A percentile compares a stretch with the other conserved stretches of the same genome.
Conservation (phyloP, 768 basidiomycete species). For the Tulasnella calospora region DNA sequence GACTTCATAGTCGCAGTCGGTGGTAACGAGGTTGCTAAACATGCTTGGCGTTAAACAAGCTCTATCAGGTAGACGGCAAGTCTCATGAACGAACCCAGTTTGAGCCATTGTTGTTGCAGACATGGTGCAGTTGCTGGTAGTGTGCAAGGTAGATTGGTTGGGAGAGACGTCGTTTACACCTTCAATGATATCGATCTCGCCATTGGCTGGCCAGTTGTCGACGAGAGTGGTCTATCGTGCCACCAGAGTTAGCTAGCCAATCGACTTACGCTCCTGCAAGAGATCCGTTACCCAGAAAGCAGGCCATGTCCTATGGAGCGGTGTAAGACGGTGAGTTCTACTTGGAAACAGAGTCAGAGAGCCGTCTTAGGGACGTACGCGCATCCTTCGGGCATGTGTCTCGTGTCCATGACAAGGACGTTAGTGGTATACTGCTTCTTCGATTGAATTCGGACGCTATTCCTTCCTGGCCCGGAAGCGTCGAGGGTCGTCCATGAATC, state of each 20-base stretch:
- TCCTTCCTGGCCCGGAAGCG: slow-evolving; percentile 23
- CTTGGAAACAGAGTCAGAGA: background rate
- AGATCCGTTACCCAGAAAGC: slow-evolving; percentile 26
- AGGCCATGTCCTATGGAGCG: slow-evolving; percentile 30
- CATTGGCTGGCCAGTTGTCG: slow-evolving; percentile 15
- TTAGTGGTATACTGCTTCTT: slow-evolving; percentile 20
- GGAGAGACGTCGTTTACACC: slow-evolving; percentile 29
- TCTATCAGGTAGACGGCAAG: background rate
- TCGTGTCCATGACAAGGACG: slow-evolving; percentile 18
- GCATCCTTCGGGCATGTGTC: slow-evolving; percentile 28
- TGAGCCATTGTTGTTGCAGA: slow-evolving; percentile 18
- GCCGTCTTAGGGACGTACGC: background rate
- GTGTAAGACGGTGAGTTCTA: no score
- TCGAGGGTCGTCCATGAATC: slow-evolving; percentile 25
- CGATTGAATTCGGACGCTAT: slow-evolving; percentile 25
- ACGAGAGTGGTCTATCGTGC: background rate
- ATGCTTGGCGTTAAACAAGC: background rate
- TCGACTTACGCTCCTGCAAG: background rate
- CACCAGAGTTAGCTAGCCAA: background rate
- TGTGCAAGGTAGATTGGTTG: slow-evolving; percentile 28
- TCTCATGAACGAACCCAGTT: slow-evolving; percentile 30
- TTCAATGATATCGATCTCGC: slow-evolving; percentile 31
- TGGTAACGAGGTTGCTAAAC: background rate
- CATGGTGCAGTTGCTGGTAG: slow-evolving; percentile 26
- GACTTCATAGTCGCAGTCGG: slow-evolving; percentile 25